These are phyloP conservation scores for Cladorrhinum samala DNA, from an alignment of 495 filamentous ascomycete genomes.

Conservation along the genomic window DNA sequence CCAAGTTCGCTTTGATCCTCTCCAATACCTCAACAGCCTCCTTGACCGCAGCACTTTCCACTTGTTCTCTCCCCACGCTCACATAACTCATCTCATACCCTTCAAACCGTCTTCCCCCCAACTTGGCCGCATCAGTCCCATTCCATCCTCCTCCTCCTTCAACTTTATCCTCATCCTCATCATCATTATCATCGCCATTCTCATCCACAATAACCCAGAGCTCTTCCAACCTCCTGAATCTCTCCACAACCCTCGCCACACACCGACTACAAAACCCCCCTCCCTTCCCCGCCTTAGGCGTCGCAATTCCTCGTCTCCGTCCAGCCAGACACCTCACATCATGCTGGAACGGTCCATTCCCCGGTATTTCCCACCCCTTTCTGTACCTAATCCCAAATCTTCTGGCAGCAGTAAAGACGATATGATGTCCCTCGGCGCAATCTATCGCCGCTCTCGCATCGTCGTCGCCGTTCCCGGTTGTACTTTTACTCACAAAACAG, in stretches of 20 bases:
- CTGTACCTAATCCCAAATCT: constrained; percentile 17
- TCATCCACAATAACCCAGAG: constrained; percentile 17
- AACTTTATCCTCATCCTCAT: neutral
- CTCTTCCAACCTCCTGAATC: constrained; percentile 16
- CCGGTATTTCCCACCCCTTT: constrained; percentile 7
- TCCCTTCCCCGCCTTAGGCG: too few species aligned
- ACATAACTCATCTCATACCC: constrained; percentile 16
- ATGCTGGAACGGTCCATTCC: constrained; percentile 1
- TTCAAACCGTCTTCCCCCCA: constrained; percentile 6
- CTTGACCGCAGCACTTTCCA: neutral
- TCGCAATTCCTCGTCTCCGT: neutral
- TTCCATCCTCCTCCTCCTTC: neutral
- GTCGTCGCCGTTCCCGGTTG: neutral
- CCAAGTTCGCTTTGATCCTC: constrained; percentile 9
- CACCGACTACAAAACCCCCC: constrained; percentile 13
- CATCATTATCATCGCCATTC: too few species aligned
- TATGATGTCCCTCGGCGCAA: constrained; percentile 13
- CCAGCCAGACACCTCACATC: neutral
- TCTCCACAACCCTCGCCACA: constrained; percentile 9
- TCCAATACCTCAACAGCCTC: constrained; percentile 10
- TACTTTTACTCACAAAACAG: constrained; percentile 10
- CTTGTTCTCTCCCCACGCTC: neutral
- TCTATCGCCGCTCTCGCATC: constrained; percentile 7
- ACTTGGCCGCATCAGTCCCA: neutral
- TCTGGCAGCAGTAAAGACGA: constrained; percentile 14